Evolutionary conservation across 2,329 filamentous ascomycete species (phyloP).

Genomic region (Epichloe coenophiala): DNA sequence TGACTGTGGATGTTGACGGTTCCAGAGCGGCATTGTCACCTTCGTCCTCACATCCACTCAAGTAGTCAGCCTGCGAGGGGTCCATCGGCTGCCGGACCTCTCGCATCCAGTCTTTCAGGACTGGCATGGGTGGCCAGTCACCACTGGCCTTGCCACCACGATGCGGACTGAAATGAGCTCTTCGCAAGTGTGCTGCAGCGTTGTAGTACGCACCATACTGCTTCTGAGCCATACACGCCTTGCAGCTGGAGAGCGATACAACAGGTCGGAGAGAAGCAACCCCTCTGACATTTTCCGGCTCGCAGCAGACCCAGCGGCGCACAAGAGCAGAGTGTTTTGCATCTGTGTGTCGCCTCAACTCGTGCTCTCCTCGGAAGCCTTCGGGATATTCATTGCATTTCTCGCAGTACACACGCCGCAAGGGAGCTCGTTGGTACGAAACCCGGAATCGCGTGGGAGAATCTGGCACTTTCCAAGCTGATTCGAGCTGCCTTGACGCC

Average conservation of each 20-base stretch:
- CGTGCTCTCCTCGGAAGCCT: constrained; percentile 84
- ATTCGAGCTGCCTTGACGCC: constrained; percentile 24
- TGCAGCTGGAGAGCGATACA: constrained; percentile 40
- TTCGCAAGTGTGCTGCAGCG: constrained; percentile 42
- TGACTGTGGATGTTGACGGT: constrained; percentile 1
- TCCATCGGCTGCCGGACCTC: constrained; percentile 41
- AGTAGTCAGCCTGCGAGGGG: constrained; percentile 3
- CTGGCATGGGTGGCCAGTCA: constrained; percentile 44
- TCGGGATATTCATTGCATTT: constrained; percentile 72
- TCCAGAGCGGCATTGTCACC: constrained; percentile 18
- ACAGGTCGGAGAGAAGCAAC: constrained; percentile 30
- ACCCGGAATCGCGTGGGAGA: constrained; percentile 21
- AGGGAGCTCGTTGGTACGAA: constrained; percentile 39
- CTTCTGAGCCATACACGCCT: constrained; percentile 42
- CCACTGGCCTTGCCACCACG: constrained; percentile 42
- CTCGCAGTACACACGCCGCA: constrained; percentile 62
- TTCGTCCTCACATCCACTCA: constrained; percentile 23
- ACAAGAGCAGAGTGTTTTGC: constrained; percentile 42
- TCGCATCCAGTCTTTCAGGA: constrained; percentile 47
- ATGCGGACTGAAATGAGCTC: constrained; percentile 44
- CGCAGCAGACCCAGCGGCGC: constrained; percentile 42
- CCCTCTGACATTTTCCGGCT: constrained; percentile 27
- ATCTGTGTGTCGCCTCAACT: constrained; percentile 56
- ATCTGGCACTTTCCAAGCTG: constrained; percentile 29
- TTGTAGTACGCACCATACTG: constrained; percentile 47